Percentiles rank a stretch among this genome's conserved stretches.
Conservation (phyloP, 2,329 filamentous ascomycete species). For the Monosporascus ibericus region DNA sequence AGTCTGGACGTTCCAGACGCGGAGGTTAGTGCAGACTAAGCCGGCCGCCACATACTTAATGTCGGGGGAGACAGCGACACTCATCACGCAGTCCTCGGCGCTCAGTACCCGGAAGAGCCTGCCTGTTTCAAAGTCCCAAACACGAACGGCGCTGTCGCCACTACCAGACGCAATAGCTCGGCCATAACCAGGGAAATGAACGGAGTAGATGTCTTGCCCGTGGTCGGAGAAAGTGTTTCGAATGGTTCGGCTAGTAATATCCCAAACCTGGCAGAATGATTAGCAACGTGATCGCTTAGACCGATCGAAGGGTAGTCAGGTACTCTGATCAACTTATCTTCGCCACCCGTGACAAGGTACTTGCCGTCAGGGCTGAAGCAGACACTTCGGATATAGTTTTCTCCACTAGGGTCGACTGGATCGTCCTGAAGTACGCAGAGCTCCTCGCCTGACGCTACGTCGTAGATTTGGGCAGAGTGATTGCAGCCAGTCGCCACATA, state of each 20-base stretch:
- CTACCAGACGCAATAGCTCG: constrained; percentile 92
- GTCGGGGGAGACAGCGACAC: constrained; percentile 93
- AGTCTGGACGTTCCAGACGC: constrained; percentile 87
- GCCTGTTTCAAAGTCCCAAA: constrained; percentile 91
- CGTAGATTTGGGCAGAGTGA: constrained; percentile 97
- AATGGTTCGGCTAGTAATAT: constrained; percentile 77
- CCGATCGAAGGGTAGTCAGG: constrained; percentile 27
- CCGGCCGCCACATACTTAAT: constrained; percentile 91
- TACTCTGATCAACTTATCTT: constrained; percentile 95
- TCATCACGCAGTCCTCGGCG: constrained; percentile 96
- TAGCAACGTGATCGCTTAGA: neutral
- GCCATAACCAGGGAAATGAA: constrained; percentile 91
- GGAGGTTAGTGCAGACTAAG: constrained; percentile 92
- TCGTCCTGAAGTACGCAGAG: constrained; percentile 88
- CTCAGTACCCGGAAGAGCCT: constrained; percentile 76
- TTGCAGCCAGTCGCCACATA: constrained; percentile 97
- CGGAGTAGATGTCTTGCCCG: constrained; percentile 95
- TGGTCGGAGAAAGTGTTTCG: constrained; percentile 93
- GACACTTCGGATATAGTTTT: constrained; percentile 94
- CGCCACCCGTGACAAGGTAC: constrained; percentile 89
- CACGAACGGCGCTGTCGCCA: constrained; percentile 85
- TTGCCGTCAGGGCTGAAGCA: constrained; percentile 97
- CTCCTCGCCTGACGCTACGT: constrained; percentile 80
- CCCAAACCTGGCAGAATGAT: constrained; percentile 67
- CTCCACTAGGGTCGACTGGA: constrained; percentile 77